A percentile compares a stretch with the other conserved stretches of the same genome.
Conservation (phyloP, 2,329 filamentous ascomycete species). For the Scedosporium apiospermum region DNA sequence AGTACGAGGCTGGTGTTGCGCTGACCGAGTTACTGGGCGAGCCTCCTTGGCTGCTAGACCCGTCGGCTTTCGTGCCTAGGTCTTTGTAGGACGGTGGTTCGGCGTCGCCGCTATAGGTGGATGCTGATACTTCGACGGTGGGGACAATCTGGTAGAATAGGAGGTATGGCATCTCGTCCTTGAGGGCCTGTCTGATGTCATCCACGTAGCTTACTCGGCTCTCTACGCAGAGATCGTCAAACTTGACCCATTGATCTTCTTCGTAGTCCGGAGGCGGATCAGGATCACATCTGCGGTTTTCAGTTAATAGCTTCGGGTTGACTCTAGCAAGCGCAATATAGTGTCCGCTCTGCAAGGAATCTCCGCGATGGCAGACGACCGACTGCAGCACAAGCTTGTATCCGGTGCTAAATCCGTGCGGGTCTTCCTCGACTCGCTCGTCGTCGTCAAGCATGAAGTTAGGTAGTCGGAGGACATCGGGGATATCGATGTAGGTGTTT, state of each 20-base stretch:
- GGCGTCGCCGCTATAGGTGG: slow-evolving; percentile 34
- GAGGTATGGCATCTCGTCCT: slow-evolving; percentile 85
- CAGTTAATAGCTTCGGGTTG: slow-evolving; percentile 50
- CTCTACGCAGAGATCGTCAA: slow-evolving; percentile 69
- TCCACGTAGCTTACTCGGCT: slow-evolving; percentile 67
- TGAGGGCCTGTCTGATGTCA: slow-evolving; percentile 65
- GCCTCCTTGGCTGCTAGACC: neutral
- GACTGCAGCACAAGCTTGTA: slow-evolving; percentile 91
- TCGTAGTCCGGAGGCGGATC: slow-evolving; percentile 57
- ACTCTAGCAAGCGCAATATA: slow-evolving; percentile 82
- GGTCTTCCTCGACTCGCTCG: slow-evolving; percentile 45
- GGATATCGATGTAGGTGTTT: slow-evolving; percentile 84
- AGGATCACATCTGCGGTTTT: slow-evolving; percentile 45
- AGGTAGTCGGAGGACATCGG: slow-evolving; percentile 67
- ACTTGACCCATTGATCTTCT: slow-evolving; percentile 76
- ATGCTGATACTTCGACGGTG: slow-evolving; percentile 58
- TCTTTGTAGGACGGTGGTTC: slow-evolving; percentile 53
- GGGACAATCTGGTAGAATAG: slow-evolving; percentile 93
- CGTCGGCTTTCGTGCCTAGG: neutral
- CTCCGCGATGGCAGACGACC: slow-evolving; percentile 83
- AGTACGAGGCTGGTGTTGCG: slow-evolving; percentile 21
- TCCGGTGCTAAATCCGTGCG: slow-evolving; percentile 65
- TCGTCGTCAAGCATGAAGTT: slow-evolving; percentile 80
- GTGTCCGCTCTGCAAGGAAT: slow-evolving; percentile 78
- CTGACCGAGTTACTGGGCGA: slow-evolving; percentile 31